Base-by-base conservation (phyloP, 225 moss, liverwort and hornwort genomes). In the Bryum argenteum region DNA sequence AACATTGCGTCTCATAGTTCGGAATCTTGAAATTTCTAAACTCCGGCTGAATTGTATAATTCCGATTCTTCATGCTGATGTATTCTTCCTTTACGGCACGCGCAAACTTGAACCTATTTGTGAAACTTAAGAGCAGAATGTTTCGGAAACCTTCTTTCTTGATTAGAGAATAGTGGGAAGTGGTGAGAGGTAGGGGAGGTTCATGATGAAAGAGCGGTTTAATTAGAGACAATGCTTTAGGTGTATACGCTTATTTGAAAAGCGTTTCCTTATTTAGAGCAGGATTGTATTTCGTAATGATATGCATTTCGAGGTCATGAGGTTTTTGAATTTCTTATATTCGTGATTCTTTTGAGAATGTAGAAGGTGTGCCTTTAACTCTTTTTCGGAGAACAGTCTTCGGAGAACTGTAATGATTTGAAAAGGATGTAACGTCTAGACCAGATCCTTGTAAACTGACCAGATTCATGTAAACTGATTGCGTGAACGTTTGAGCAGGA, bases 401-500 rank as follows among this genome's bases (percentile, higher is more conserved):
- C 58, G 38, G 54, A 56, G 64, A 48, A 21, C 50, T 54, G n/a
- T 21, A 48, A 61, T 67, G 44, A 56, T 41, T 64, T 26, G 66
- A 5, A 17, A 17, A 44, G 60, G 58, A 22, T 61, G 39, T 42
- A 64, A 60, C 41, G 54, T 60, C 28, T 63, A 54, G 42, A 44
- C 24, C 50, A 66, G 47, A 52, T 48, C 6, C 67, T 78, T 59
- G 44, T 61, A 16, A 60, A 60, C 33, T 33, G 33, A 33, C 24
- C 50, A 66, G 47, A 52, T 48, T 15, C 67, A 74, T 59, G 44
- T 61, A 18, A 60, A 60, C 44, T 79, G 61, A 55, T 24, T 40
- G 14, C 68, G 73, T 56, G 69, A 62, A 70, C 41, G 55, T 33
- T 71, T 71, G 73, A 74, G 75, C 84, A 88, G 87, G 87, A 77